Conservation (phyloP, 2,329 filamentous ascomycete species). For the Ceratocystis papillata region DNA sequence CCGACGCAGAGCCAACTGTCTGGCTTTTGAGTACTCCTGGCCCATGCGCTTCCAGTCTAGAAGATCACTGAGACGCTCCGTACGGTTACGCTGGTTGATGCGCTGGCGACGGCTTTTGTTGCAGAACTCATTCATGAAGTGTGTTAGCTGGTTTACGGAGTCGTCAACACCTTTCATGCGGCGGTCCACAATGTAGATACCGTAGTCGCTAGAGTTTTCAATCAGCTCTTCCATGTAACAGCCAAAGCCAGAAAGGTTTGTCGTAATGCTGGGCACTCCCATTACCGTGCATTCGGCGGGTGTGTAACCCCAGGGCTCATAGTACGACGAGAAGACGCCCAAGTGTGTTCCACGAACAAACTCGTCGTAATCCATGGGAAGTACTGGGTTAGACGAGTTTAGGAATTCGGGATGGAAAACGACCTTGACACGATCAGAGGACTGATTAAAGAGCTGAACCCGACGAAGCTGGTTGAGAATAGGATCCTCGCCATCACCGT, state of each 20-base stretch:
- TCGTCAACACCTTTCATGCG: conserved; percentile 93
- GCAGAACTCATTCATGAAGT: conserved; percentile 78
- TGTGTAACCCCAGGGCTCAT: conserved; percentile 98
- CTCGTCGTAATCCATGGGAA: conserved; percentile 95
- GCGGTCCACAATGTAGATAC: conserved; percentile 97
- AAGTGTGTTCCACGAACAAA: conserved; percentile 95
- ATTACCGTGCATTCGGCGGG: conserved; percentile 97
- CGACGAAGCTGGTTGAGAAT: conserved; percentile 92
- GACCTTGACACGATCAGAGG: conserved; percentile 88
- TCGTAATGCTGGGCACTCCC: conserved; percentile 97
- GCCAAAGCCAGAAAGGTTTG: conserved; percentile 92
- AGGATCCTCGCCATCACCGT: conserved; percentile 85
- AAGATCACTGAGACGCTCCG: conserved; percentile 85
- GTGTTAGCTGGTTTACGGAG: conserved; percentile 87
- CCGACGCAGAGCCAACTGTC: conserved; percentile 79
- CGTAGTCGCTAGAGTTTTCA: conserved; percentile 94
- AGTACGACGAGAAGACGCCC: conserved; percentile 94
- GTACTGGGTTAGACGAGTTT: conserved; percentile 86
- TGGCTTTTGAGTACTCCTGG: conserved; percentile 96
- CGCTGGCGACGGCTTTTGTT: conserved; percentile 89
- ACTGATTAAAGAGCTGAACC: conserved; percentile 94
- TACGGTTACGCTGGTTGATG: conserved; percentile 97
- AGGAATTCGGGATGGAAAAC: conserved; percentile 98
- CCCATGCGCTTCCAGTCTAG: conserved; percentile 99
- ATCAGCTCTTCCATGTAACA: conserved; percentile 99